Conservation (phyloP, 73 alveolate genomes). For the Effrenium voratum region DNA sequence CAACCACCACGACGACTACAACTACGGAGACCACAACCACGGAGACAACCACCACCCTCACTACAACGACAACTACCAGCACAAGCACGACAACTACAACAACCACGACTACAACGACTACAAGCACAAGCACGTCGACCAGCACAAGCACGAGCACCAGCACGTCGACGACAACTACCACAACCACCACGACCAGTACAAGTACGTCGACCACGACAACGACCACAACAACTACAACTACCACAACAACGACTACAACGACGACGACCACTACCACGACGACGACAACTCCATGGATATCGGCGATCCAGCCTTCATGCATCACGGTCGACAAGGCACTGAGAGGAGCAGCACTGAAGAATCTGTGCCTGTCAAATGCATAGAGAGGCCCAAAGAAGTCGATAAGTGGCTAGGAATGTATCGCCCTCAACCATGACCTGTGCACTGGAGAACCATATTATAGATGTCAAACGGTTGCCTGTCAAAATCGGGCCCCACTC, state of each 20-base stretch:
- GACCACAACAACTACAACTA: conserved; percentile 5
- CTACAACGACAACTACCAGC: conserved; percentile 8
- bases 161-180: conserved; percentile 32
- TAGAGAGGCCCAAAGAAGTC: neutral
- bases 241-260: conserved; percentile 12
- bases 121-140: conserved; percentile 36
- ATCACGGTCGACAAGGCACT: conserved; percentile 9
- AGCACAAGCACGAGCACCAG: conserved; percentile 25
- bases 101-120: conserved; percentile 34
- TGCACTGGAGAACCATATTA: no score
- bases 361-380: neutral
- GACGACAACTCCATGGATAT: conserved; percentile 11
- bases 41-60: conserved; percentile 1
- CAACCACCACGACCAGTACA: conserved; percentile 24
- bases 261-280: conserved; percentile 35
- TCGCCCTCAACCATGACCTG: no score
- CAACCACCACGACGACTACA: conserved; percentile 23
- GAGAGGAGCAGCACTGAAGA: neutral
- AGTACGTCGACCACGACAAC: conserved; percentile 45
- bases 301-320: neutral
- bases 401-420: no score
- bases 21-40: conserved; percentile 20
- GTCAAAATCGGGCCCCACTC: no score
- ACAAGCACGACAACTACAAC: conserved; percentile 8
- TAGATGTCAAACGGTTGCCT: no score